These are phyloP conservation scores for Globisporangium megalacanthum DNA, from an alignment of 352 stramenopile genomes.

Conservation along the genomic window DNA sequence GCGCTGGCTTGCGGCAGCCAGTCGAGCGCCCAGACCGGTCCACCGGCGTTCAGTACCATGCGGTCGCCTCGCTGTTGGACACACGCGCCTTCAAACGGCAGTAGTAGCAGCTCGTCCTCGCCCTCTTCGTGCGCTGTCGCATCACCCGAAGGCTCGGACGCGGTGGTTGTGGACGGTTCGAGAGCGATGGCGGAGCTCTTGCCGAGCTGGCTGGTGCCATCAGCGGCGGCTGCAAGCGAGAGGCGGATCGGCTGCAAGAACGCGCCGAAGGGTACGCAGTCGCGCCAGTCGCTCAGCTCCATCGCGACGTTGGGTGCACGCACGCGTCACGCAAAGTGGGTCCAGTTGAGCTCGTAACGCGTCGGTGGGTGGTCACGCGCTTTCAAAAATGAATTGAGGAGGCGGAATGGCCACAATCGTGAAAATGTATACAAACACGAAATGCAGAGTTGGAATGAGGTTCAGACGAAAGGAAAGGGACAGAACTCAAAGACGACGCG, in stretches of 20 bases:
- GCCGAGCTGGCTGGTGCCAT: not conserved
- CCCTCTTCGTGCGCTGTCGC: constrained; percentile 2
- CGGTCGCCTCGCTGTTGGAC: constrained; percentile 18
- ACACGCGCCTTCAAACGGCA: constrained; percentile 40
- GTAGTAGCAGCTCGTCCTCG: constrained; percentile 20
- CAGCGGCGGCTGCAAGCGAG: constrained; percentile 6
- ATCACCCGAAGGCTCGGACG: no score
- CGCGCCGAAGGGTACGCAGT: constrained; percentile 27
- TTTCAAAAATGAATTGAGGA: no score
- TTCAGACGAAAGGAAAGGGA: no score
- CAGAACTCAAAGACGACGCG: no score
- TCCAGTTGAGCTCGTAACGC: not conserved
- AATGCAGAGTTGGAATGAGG: no score
- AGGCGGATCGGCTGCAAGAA: constrained; percentile 48
- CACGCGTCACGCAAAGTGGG: no score
- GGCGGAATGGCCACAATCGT: no score
- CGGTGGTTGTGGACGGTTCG: not conserved
- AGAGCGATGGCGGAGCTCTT: not conserved
- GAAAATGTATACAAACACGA: no score
- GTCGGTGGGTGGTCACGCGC: not conserved
- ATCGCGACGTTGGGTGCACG: not conserved
- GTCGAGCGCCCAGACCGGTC: constrained; percentile 79
- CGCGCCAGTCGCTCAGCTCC: constrained; percentile 24
- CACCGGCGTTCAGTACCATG: constrained; percentile 61
- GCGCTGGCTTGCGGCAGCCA: constrained; percentile 36